Evolutionary conservation across 2,329 filamentous ascomycete species (phyloP).

Genomic region (Fusarium sp.): DNA sequence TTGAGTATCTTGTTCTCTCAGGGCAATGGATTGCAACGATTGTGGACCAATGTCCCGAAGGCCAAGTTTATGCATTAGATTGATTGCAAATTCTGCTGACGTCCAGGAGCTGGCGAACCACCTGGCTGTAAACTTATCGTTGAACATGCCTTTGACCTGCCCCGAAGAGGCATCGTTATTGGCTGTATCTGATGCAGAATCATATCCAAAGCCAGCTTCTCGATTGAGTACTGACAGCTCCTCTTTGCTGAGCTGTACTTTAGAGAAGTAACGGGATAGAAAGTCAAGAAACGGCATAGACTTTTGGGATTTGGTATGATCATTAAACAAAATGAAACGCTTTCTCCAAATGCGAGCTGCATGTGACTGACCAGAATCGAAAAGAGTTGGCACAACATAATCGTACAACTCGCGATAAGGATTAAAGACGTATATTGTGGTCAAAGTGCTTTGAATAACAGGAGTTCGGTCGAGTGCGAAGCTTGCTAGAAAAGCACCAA

Average conservation of each 20-base stretch:
- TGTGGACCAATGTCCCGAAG: constrained; percentile 78
- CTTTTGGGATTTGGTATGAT: constrained; percentile 55
- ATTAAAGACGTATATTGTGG: constrained; percentile 58
- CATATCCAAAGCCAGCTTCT: neutral
- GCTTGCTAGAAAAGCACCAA: constrained; percentile 56
- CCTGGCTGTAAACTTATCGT: constrained; percentile 74
- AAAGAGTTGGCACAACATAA: constrained; percentile 62
- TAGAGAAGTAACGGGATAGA: constrained; percentile 58
- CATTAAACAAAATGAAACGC: constrained; percentile 54
- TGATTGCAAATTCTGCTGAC: constrained; percentile 76
- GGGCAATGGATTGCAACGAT: constrained; percentile 80
- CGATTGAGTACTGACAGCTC: constrained; percentile 48
- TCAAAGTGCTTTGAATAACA: constrained; percentile 54
- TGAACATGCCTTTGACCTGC: constrained; percentile 39
- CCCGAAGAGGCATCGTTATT: neutral
- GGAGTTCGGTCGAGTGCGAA: constrained; percentile 55
- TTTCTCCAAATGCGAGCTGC: constrained; percentile 62
- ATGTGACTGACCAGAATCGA: constrained; percentile 56
- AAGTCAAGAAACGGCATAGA: constrained; percentile 62
- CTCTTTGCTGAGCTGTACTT: constrained; percentile 50
- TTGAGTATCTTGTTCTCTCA: constrained; percentile 68
- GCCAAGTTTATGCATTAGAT: constrained; percentile 75
- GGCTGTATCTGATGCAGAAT: neutral
- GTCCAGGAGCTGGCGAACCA: constrained; percentile 82
- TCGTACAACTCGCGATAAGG: constrained; percentile 61